Evolutionary conservation across 306 rosid species (phyloP).

Genomic region (Cucurbita ficifolia): DNA sequence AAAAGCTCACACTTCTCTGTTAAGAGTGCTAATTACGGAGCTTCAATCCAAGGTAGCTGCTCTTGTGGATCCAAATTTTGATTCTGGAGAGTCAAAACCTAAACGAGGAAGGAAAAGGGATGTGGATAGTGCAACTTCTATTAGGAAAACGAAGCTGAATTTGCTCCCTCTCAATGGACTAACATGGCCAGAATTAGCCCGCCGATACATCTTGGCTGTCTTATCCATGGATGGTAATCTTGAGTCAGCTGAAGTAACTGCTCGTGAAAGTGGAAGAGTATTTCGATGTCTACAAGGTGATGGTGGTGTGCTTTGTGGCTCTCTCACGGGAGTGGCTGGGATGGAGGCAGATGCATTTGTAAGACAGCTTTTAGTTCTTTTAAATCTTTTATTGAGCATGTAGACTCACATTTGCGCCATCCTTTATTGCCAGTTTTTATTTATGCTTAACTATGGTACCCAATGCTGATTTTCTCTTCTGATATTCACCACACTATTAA

Average conservation of each 20-base stretch:
- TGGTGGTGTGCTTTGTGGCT: slow-evolving; percentile 98
- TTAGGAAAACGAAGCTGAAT: slow-evolving; percentile 55
- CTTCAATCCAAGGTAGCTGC: slow-evolving; percentile 84
- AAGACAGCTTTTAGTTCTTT: slow-evolving; percentile 14
- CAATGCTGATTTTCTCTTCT: neutral
- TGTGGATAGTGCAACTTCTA: slow-evolving; percentile 40
- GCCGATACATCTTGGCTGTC: slow-evolving; percentile 69
- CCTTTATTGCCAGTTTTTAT: neutral
- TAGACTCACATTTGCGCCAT: neutral
- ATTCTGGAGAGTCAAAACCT: slow-evolving; percentile 73
- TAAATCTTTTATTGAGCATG: neutral
- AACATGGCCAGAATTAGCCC: slow-evolving; percentile 98
- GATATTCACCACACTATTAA: neutral
- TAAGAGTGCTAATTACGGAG: slow-evolving; percentile 71
- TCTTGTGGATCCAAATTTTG: slow-evolving; percentile 85
- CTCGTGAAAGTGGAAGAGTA: slow-evolving; percentile 88
- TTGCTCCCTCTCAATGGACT: slow-evolving; percentile 84
- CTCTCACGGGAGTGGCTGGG: slow-evolving; percentile 93
- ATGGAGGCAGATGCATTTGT: slow-evolving; percentile 99
- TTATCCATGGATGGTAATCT: slow-evolving; percentile 88
- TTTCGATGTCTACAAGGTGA: slow-evolving; percentile 96
- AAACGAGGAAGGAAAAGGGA: slow-evolving; percentile 95
- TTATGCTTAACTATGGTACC: neutral
- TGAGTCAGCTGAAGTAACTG: slow-evolving; percentile 71
- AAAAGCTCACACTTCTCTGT: slow-evolving; percentile 67